A percentile compares a stretch with the other conserved stretches of the same genome.
These are phyloP conservation scores for Fusarium dimerum DNA, from an alignment of 2,329 filamentous ascomycete species.

Conservation along the genomic window DNA sequence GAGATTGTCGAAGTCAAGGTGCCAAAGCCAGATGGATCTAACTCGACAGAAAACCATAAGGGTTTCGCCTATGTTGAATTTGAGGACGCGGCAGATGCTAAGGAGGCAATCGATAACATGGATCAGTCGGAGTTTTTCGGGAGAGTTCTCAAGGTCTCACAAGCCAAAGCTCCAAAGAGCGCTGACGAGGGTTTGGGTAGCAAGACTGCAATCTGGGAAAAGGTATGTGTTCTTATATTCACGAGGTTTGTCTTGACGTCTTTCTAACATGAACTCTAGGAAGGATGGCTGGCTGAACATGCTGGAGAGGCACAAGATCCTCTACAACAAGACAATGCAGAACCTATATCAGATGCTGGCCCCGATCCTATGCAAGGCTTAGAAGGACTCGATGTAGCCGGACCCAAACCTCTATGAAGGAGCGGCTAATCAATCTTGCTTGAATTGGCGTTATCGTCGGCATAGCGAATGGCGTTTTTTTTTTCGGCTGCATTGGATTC, in stretches of 20 bases:
- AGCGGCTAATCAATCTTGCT: constrained; percentile 1
- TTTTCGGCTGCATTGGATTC: constrained; percentile 38
- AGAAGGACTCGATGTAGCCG: constrained; percentile 90
- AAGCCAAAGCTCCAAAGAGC: constrained; percentile 90
- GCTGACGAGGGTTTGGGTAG: constrained; percentile 85
- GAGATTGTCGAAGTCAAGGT: constrained; percentile 90
- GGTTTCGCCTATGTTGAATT: constrained; percentile 98
- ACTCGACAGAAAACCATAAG: constrained; percentile 76
- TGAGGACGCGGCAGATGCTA: constrained; percentile 80
- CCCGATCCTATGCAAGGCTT: constrained; percentile 95
- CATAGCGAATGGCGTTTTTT: constrained; percentile 51
- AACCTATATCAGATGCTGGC: constrained; percentile 48
- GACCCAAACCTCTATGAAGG: constrained; percentile 72
- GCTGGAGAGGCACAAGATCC: constrained; percentile 76
- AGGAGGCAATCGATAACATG: constrained; percentile 99
- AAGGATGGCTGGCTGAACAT: constrained; percentile 89
- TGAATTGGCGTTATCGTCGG: constrained; percentile 29
- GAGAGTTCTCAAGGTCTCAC: constrained; percentile 85
- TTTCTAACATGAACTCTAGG: constrained; percentile 52
- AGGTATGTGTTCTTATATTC: constrained; percentile 60
- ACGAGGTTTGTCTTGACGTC: neutral
- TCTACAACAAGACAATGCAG: constrained; percentile 20
- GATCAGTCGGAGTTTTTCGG: constrained; percentile 95
- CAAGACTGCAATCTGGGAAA: constrained; percentile 95
- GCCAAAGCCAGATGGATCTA: constrained; percentile 82